A percentile compares a stretch with the other conserved stretches of the same genome.
Conservation (phyloP, 1,139 yeast genomes). For the Saccharomyces hybrid region DNA sequence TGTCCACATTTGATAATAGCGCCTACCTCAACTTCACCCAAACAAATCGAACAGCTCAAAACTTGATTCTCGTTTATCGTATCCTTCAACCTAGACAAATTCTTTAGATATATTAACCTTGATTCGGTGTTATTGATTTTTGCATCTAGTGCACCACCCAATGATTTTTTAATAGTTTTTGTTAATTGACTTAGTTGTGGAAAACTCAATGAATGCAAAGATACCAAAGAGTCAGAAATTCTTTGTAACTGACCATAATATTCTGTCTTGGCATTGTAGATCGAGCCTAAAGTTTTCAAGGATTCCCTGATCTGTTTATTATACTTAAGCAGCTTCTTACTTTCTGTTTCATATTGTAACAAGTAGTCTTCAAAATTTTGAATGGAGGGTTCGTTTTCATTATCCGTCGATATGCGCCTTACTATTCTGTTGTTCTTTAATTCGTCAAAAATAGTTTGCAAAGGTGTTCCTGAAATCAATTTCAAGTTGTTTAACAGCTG, state of each 20-base stretch:
- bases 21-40: slow-evolving; percentile 60
- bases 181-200: slow-evolving; percentile 19
- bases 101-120: slow-evolving; percentile 54
- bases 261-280: slow-evolving; percentile 69
- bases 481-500: slow-evolving; percentile 14
- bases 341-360: slow-evolving; percentile 17
- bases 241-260: slow-evolving; percentile 80
- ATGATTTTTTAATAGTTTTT: slow-evolving; percentile 18
- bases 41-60: slow-evolving; percentile 67
- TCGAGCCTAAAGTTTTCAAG: slow-evolving; percentile 48
- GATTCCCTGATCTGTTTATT: slow-evolving; percentile 39
- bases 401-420: slow-evolving; percentile 11
- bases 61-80: slow-evolving; percentile 20
- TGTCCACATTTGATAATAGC: slow-evolving; percentile 85
- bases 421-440: slow-evolving; percentile 25
- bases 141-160: slow-evolving; percentile 2
- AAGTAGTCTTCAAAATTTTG: slow-evolving; percentile 21
- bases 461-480: slow-evolving; percentile 21
- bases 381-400: neutral
- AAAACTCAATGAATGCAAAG: slow-evolving; percentile 23
- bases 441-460: slow-evolving; percentile 25
- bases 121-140: slow-evolving; percentile 40
- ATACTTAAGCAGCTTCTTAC: slow-evolving; percentile 20
- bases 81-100: slow-evolving; percentile 36
- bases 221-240: slow-evolving; percentile 66